Conservation (phyloP, 176 grass and related monocot genomes). For the Bothriochloa decipiens region DNA sequence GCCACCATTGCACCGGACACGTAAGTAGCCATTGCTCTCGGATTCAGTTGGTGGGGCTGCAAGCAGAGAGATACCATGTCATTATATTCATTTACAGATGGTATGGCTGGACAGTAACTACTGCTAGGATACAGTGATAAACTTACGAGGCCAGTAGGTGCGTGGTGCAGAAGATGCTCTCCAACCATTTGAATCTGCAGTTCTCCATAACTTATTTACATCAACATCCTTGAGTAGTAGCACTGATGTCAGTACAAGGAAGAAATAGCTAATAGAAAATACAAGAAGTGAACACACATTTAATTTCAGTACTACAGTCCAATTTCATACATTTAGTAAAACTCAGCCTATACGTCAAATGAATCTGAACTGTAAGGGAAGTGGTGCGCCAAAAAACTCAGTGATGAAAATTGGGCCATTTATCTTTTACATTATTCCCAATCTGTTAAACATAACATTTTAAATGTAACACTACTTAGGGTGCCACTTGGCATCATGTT, state of each 20-base stretch:
- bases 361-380: background rate
- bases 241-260: conserved; percentile 39
- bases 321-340: conserved; percentile 10
- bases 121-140: conserved; percentile 20
- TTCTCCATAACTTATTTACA: conserved; percentile 82
- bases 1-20: conserved; percentile 96
- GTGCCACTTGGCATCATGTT: background rate
- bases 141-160: conserved; percentile 77
- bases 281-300: conserved; percentile 23
- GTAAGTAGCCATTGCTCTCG: conserved; percentile 81
- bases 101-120: background rate
- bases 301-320: background rate
- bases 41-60: conserved; percentile 81
- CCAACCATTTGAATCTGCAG: conserved; percentile 87
- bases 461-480: background rate
- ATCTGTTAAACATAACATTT: background rate
- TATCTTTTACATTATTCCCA: background rate
- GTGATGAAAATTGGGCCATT: background rate
- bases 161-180: conserved; percentile 92
- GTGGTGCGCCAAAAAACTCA: background rate
- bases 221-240: conserved; percentile 67
- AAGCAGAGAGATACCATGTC: conserved; percentile 41
- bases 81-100: conserved; percentile 34
- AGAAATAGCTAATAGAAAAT: conserved; percentile 24
- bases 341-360: background rate